Evolutionary conservation across 2,329 filamentous ascomycete genomes (phyloP).

Genomic region (Furcasterigmium furcatum): DNA sequence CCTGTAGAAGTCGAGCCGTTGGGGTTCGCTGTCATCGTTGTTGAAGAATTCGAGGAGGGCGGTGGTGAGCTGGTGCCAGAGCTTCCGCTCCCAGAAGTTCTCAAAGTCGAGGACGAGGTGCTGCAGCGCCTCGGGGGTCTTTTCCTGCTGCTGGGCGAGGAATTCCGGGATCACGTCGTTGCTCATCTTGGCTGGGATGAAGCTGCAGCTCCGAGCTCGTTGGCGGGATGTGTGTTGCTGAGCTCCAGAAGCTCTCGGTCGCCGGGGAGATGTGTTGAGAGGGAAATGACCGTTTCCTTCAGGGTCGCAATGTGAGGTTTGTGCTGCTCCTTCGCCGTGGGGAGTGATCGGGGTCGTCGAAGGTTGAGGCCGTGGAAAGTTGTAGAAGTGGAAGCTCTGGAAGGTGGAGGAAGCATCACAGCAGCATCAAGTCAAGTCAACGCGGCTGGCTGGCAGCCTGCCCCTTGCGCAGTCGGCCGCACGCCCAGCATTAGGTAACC

Average conservation of each 20-base stretch:
- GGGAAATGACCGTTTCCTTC: no score
- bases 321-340: no score
- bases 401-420: not conserved
- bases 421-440: slow-evolving; percentile 9
- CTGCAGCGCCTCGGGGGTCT: slow-evolving; percentile 84
- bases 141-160: slow-evolving; percentile 84
- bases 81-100: slow-evolving; percentile 95
- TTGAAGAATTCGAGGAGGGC: slow-evolving; percentile 85
- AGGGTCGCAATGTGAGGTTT: no score
- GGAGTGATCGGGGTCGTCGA: no score
- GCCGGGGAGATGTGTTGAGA: not conserved
- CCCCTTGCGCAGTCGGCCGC: slow-evolving; percentile 9
- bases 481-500: slow-evolving; percentile 16
- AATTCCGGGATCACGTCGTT: slow-evolving; percentile 88
- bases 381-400: no score
- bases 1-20: slow-evolving; percentile 89
- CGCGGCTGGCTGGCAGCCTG: slow-evolving; percentile 38
- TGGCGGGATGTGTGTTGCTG: slow-evolving; percentile 7
- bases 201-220: slow-evolving; percentile 5
- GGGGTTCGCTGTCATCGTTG: slow-evolving; percentile 72
- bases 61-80: slow-evolving; percentile 98
- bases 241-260: not conserved
- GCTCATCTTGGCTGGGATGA: slow-evolving; percentile 58
- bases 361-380: slow-evolving; percentile 1
- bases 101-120: slow-evolving; percentile 87